Evolutionary conservation across 371 early-diverging fungal species (phyloP).

Genomic region (Mucor racemosus): DNA sequence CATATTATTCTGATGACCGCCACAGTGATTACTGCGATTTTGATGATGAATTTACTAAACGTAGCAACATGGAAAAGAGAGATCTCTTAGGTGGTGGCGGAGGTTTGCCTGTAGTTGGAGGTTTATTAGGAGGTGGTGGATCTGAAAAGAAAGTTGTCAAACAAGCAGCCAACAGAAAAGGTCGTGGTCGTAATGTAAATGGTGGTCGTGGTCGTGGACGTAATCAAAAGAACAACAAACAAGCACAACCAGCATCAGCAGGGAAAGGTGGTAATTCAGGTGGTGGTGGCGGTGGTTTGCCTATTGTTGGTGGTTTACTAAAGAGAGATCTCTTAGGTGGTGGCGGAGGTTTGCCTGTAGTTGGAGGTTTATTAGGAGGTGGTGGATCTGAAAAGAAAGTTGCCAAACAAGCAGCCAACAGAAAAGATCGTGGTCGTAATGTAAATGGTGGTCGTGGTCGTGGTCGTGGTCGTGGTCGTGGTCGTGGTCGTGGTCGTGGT

Average conservation of each 20-base stretch:
- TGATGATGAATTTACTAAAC: neutral
- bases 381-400: neutral
- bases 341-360: neutral
- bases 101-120: neutral
- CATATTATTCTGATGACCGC: too few species aligned
- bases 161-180: neutral
- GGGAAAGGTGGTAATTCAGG: too few species aligned
- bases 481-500: neutral
- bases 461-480: neutral
- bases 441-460: neutral
- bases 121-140: neutral
- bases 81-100: neutral
- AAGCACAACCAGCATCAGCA: too few species aligned
- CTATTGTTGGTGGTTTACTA: neutral
- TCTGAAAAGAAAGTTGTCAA: neutral
- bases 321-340: neutral
- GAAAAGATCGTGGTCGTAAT: neutral
- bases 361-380: neutral
- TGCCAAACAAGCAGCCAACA: neutral
- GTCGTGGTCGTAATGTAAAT: neutral
- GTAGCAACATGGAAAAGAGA: neutral
- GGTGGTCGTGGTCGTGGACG: neutral
- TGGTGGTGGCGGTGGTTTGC: neutral
- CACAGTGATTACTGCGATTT: too few species aligned
- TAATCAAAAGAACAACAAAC: too few species aligned